These are phyloP conservation scores for Waltergamsia citrina DNA, from an alignment of 2,329 filamentous ascomycete species.

Conservation along the genomic window DNA sequence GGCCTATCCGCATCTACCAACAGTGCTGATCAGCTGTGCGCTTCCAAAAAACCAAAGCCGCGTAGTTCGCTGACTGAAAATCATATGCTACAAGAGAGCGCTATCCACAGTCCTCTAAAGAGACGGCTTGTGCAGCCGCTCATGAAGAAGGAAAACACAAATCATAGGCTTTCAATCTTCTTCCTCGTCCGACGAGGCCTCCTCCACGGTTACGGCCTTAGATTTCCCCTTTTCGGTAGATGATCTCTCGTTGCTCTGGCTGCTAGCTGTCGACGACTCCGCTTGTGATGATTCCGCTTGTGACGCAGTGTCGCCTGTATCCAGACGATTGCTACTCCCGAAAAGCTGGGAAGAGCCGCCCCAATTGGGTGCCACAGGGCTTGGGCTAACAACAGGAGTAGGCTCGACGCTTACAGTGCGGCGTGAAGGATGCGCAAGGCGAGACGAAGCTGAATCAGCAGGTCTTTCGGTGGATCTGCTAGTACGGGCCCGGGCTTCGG, in stretches of 20 bases:
- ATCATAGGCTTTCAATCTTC: too few species aligned
- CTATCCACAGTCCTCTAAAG: too few species aligned
- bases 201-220: constrained; percentile 36
- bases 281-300: constrained; percentile 5
- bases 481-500: background rate
- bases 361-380: constrained; percentile 40
- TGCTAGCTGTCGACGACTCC: background rate
- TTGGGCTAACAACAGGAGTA: constrained; percentile 33
- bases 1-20: too few species aligned
- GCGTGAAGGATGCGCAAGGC: background rate
- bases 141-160: too few species aligned
- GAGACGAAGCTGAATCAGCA: background rate
- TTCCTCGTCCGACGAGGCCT: constrained; percentile 26
- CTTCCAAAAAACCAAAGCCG: too few species aligned
- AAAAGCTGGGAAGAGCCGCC: constrained; percentile 40
- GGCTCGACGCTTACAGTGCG: constrained; percentile 6
- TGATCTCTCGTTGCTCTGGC: constrained; percentile 1
- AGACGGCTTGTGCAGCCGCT: too few species aligned
- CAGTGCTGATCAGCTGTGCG: too few species aligned
- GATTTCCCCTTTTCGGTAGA: constrained; percentile 29
- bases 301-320: constrained; percentile 4
- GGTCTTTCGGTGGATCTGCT: background rate
- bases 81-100: too few species aligned
- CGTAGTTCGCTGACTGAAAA: too few species aligned
- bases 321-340: constrained; percentile 17